Base-by-base conservation (phyloP, 192 early-diverging fungal genomes). In the Mortierella claussenii region DNA sequence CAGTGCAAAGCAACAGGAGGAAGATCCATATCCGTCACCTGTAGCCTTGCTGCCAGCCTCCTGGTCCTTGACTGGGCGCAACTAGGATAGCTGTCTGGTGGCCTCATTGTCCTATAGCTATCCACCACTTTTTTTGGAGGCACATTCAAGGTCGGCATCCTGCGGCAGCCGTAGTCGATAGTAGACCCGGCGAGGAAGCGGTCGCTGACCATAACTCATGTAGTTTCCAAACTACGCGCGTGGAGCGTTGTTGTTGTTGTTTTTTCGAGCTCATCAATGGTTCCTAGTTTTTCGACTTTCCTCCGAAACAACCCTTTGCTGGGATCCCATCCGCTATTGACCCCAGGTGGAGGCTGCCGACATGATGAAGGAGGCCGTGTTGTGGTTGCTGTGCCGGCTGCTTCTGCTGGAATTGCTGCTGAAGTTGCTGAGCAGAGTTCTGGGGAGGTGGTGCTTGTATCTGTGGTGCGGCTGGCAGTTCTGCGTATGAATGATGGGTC, bases 81-180 rank as follows among this genome's bases (percentile, higher is more conserved):
- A 24, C 40, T 73, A 64, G 27, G 69, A 73, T 2, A 61, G 60
- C 31, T 73, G 60, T 51, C 69, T 54, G 12, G 64, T 27, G 1
- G 69, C 64, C 26, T 73, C 69, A 12, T 73, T 73, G 34, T 73
- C 69, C 13, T 61, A 60, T 15, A 73, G 44, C 34, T 73, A n/a
- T n/a, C n/a, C n/a, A n/a, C n/a, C n/a, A n/a, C n/a, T n/a, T n/a
- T n/a, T n/a, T n/a, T n/a, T n/a, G n/a, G n/a, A n/a, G n/a, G n/a
- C n/a, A n/a, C n/a, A n/a, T n/a, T n/a, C n/a, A n/a, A n/a, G n/a
- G n/a, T n/a, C n/a, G n/a, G n/a, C n/a, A n/a, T n/a, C n/a, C n/a
- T n/a, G n/a, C n/a, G n/a, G n/a, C n/a, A n/a, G n/a, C n/a, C n/a
- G n/a, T n/a, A n/a, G n/a, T n/a, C n/a, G n/a, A n/a, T n/a, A n/a